A percentile compares a stretch with the other conserved stretches of the same genome.
Evolutionary conservation across 2,329 filamentous ascomycete species (phyloP).

Genomic region (Stagonosporopsis rhizophila): DNA sequence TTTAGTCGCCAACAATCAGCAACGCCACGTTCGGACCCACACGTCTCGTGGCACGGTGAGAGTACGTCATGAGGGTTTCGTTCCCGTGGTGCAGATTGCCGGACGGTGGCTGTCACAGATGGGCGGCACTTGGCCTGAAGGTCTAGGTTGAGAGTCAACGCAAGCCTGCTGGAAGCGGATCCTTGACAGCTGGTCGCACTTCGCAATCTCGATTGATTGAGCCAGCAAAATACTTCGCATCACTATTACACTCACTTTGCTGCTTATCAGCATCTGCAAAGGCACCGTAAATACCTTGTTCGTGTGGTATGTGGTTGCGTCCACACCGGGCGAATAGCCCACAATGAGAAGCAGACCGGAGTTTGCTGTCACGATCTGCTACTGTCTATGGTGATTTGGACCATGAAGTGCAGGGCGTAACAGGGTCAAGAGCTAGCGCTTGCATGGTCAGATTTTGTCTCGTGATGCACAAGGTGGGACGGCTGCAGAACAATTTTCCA

Average conservation of each 20-base stretch:
- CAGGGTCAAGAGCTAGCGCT: slow-evolving; percentile 31
- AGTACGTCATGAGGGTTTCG: slow-evolving; percentile 46
- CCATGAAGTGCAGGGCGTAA: slow-evolving; percentile 16
- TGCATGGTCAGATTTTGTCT: slow-evolving; percentile 28
- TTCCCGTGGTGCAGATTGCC: slow-evolving; percentile 45
- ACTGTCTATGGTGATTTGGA: slow-evolving; percentile 24
- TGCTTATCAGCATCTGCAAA: background rate
- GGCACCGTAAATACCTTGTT: slow-evolving; percentile 20
- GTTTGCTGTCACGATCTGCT: slow-evolving; percentile 26
- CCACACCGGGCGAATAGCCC: slow-evolving; percentile 18
- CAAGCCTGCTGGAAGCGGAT: slow-evolving; percentile 22
- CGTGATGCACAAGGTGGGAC: slow-evolving; percentile 40
- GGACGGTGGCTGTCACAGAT: slow-evolving; percentile 41
- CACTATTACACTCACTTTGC: background rate
- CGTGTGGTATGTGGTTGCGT: slow-evolving; percentile 17
- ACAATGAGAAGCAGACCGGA: slow-evolving; percentile 28
- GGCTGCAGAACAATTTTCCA: slow-evolving; percentile 29
- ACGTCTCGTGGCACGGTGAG: slow-evolving; percentile 43
- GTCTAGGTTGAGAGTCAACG: slow-evolving; percentile 7
- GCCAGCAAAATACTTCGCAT: slow-evolving; percentile 21
- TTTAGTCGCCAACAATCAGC: slow-evolving; percentile 31
- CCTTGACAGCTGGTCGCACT: slow-evolving; percentile 34
- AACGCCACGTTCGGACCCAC: slow-evolving; percentile 49
- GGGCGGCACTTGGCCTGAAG: slow-evolving; percentile 25
- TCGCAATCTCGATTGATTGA: slow-evolving; percentile 37